Evolutionary conservation across 345 rosid genomes (phyloP), one percentile per base, ranked within the genome.

Genomic region (Rhizophora mangle): DNA sequence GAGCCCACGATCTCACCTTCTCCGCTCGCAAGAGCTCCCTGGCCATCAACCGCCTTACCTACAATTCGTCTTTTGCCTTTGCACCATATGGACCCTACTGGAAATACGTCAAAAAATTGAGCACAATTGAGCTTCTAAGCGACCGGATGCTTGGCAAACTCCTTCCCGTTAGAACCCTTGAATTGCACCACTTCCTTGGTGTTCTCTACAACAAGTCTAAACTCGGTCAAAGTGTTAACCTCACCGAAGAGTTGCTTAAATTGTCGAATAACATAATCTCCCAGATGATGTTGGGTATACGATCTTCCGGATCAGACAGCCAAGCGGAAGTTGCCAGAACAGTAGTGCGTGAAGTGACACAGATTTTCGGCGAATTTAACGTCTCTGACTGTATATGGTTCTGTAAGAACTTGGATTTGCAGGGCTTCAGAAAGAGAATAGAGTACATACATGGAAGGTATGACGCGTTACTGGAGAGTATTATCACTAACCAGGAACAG

Each of bases 81-180:
- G 68, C 81, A 0, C 81, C 85, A 2, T 57, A 64, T 16, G 84
- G 81, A 20, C 78, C 83, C 1, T 74, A 80, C 68, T 83, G 84
- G 86, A 78, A 80, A 66, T 78, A 78, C 79, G 69, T 83, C 58
- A 81, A 76, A 32, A 83, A 75, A 43, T 18, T 83, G 22, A 65
- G 80, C 82, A 74, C 78, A 8, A 43, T 43, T 6, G 85, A 81
- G 80, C 83, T 81, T 30, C 65, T 84, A 0, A 78, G 87, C 7
- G 55, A 49, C 52, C 64, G 83, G 6, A 74, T 77, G 18, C 75
- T 81, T 6, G 7, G n/a, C 65, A 75, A 70, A 67, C 74, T 81
- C 67, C 80, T 43, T 43, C 84, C 83, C 5, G 59, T 81, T 21
- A 51, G 85, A 6, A 60, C 39, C 49, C 2, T 57, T 9, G 83